Conservation (phyloP, 2,329 filamentous ascomycete genomes). For the Apiospora koreana region DNA sequence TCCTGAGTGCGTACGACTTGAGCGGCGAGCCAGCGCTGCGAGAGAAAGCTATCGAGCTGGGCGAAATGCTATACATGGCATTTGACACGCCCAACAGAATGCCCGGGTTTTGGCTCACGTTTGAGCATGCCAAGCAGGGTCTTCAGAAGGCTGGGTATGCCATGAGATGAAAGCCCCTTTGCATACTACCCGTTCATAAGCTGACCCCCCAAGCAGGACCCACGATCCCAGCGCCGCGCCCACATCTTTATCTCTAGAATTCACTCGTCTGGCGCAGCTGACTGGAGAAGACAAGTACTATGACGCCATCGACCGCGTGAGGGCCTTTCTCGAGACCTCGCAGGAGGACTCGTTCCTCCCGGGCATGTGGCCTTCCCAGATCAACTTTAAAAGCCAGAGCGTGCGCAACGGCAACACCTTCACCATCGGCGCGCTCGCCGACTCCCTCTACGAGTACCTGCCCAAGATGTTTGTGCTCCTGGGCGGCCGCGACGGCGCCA, state of each 20-base stretch:
- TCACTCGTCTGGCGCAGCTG: slow-evolving; percentile 69
- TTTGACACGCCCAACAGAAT: slow-evolving; percentile 52
- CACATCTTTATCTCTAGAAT: slow-evolving; percentile 69
- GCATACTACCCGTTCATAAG: slow-evolving; percentile 17
- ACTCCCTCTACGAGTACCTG: slow-evolving; percentile 62
- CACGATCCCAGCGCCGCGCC: slow-evolving; percentile 38
- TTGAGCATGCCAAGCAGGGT: slow-evolving; percentile 36
- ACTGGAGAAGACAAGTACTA: slow-evolving; percentile 71
- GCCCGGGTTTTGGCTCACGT: slow-evolving; percentile 60
- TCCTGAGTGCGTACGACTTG: slow-evolving; percentile 48
- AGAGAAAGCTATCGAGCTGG: slow-evolving; percentile 46
- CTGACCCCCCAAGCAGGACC: slow-evolving; percentile 16
- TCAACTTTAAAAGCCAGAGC: slow-evolving; percentile 59
- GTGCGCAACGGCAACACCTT: slow-evolving; percentile 43
- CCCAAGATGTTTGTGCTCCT: slow-evolving; percentile 66
- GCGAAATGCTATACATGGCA: slow-evolving; percentile 48
- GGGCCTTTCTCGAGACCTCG: slow-evolving; percentile 65
- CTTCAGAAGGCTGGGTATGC: slow-evolving; percentile 31
- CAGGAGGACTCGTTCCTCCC: slow-evolving; percentile 71
- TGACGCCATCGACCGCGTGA: slow-evolving; percentile 74
- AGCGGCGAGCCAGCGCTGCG: slow-evolving; percentile 42
- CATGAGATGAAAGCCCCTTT: slow-evolving; percentile 25
- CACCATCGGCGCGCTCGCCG: slow-evolving; percentile 54
- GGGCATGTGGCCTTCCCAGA: slow-evolving; percentile 71
- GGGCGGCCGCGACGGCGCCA: slow-evolving; percentile 55